Conservation (phyloP, 768 basidiomycete species). For the Candolleomyces efflorescens region DNA sequence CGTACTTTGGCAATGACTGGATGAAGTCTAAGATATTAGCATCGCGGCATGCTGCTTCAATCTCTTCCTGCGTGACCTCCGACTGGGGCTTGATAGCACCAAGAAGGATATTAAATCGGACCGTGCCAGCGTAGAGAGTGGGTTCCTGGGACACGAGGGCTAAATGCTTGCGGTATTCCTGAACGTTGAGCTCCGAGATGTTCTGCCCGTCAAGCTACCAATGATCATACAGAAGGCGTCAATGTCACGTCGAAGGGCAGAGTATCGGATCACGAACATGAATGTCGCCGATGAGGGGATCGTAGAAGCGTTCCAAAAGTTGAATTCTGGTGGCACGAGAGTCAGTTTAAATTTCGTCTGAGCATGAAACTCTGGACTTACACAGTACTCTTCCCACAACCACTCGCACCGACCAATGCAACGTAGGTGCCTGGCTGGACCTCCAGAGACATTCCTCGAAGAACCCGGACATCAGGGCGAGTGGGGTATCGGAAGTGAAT, state of each 20-base stretch:
- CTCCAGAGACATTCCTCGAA: constrained; percentile 58
- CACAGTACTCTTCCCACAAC: constrained; percentile 67
- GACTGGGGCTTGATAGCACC: constrained; percentile 63
- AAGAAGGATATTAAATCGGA: constrained; percentile 78
- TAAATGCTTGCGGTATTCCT: constrained; percentile 75
- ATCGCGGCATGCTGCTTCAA: constrained; percentile 72
- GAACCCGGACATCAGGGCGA: constrained; percentile 65
- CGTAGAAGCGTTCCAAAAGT: constrained; percentile 69
- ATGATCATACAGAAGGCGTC: not conserved
- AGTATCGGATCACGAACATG: too few relatives aligned
- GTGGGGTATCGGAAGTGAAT: constrained; percentile 82
- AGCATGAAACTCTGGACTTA: constrained; percentile 22
- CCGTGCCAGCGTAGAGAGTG: constrained; percentile 71
- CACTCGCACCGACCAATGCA: constrained; percentile 65
- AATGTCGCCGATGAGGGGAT: constrained; percentile 56
- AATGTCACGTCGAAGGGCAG: too few relatives aligned
- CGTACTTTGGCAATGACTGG: constrained; percentile 71
- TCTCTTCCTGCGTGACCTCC: constrained; percentile 71
- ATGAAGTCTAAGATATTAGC: constrained; percentile 95
- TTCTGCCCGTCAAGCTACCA: constrained; percentile 64
- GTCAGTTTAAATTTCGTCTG: not conserved
- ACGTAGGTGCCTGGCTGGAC: constrained; percentile 65
- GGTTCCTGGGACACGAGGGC: constrained; percentile 83
- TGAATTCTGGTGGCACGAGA: constrained; percentile 45
- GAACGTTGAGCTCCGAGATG: constrained; percentile 63